These are phyloP conservation scores for Dichomitus squalens DNA, from an alignment of 1,284 basidiomycete genomes.

Conservation along the genomic window DNA sequence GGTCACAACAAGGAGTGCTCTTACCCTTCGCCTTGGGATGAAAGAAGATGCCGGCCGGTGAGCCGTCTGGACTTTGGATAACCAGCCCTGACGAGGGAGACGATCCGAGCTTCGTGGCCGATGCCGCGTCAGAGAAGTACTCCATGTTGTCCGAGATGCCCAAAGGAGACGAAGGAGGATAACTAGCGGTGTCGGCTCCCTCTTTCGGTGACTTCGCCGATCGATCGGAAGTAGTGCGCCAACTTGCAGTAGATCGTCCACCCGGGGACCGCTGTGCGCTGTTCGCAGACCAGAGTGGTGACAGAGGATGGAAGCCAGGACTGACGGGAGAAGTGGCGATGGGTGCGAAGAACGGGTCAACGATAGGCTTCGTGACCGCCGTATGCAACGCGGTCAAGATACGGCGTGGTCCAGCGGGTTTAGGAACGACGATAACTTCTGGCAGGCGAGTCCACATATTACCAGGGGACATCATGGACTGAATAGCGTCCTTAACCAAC, in stretches of 20 bases:
- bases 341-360: constrained; percentile 89
- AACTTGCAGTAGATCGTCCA: constrained; percentile 45
- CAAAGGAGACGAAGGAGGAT: constrained; percentile 73
- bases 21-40: constrained; percentile 64
- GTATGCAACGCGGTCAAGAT: constrained; percentile 90
- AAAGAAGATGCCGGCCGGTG: constrained; percentile 94
- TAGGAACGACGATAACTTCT: constrained; percentile 93
- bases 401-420: constrained; percentile 91
- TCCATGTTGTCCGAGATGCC: constrained; percentile 77
- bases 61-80: constrained; percentile 91
- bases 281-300: constrained; percentile 46
- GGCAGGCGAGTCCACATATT: constrained; percentile 49
- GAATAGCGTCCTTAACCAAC: constrained; percentile 82
- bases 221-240: constrained; percentile 61
- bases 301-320: constrained; percentile 50
- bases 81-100: constrained; percentile 88
- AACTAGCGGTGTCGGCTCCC: constrained; percentile 35
- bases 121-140: constrained; percentile 83
- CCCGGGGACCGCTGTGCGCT: constrained; percentile 44
- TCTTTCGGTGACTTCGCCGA: constrained; percentile 59
- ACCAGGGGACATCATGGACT: constrained; percentile 60
- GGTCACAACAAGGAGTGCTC: constrained; percentile 19
- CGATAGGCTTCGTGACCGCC: constrained; percentile 77
- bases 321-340: constrained; percentile 90
- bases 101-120: constrained; percentile 69